These are phyloP conservation scores for Fusarium sp. DNA, from an alignment of 2,329 filamentous ascomycete species.

Conservation along the genomic window DNA sequence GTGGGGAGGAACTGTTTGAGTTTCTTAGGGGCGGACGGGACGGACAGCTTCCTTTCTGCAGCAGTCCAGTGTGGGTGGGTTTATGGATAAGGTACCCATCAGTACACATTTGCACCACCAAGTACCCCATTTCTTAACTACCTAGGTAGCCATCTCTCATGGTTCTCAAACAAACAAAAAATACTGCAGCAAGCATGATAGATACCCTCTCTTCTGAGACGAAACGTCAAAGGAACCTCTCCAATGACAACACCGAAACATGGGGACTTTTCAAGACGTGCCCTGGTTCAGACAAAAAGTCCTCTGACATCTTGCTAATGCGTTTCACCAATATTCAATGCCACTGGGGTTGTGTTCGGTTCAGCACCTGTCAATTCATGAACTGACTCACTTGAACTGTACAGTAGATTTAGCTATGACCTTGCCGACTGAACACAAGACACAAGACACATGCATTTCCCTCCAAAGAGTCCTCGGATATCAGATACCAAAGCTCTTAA, in stretches of 20 bases:
- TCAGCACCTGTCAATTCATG: not conserved
- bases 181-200: constrained; percentile 12
- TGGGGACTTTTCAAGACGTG: not conserved
- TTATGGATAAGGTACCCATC: not conserved
- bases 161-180: constrained; percentile 19
- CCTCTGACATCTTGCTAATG: constrained; percentile 15
- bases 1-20: constrained; percentile 17
- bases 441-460: not conserved
- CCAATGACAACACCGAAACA: constrained; percentile 30
- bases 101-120: not conserved
- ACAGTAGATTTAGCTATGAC: constrained; percentile 1
- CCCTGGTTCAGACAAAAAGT: constrained; percentile 26
- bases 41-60: constrained; percentile 19
- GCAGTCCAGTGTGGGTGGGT: not conserved
- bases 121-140: not conserved
- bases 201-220: constrained; percentile 19
- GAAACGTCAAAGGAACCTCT: constrained; percentile 13
- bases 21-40: constrained; percentile 33
- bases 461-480: not conserved
- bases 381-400: not conserved
- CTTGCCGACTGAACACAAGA: constrained; percentile 6
- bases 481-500: constrained; percentile 14
- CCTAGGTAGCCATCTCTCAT: not conserved
- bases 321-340: constrained; percentile 16
- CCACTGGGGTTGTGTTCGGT: not conserved